Evolutionary conservation across 495 filamentous ascomycete genomes (phyloP), one percentile per base, ranked within the genome.

Genomic region (Amorphotheca resinae): DNA sequence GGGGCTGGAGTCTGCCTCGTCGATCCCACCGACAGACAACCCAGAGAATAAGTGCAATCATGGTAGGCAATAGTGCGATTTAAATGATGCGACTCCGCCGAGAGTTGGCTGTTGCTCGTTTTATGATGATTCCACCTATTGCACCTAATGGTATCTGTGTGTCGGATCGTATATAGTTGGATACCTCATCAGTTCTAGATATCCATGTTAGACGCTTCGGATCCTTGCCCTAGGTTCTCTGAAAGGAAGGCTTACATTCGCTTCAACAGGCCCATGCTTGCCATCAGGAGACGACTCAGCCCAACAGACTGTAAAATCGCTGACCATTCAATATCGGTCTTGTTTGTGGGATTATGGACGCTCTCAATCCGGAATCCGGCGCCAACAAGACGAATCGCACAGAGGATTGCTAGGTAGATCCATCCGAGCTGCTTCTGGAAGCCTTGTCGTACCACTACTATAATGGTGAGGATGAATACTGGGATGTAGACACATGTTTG

Each of bases 1-100:
- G 12, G 42, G 17, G 31, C 28, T 26, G 11, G 36, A 30, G 9
- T 41, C 32, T 4, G 50, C 20, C 26, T 45, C 34, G 9, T 50
- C 42, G 2, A 37, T 42, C n/a, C 55, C 55, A 17, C 55, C 55
- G n/a, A 53, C 53, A 36, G n/a, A 53, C 53, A 36, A 58, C 51
- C 18, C 53, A 47, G 14, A 55, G 50, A 34, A 49, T 46, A n/a
- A 56, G 42, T 0, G 49, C 55, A 31, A 51, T 42, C 41, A 48
- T 48, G 8, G 45, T 48, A 6, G 45, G 50, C 1, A 52, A 15
- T 23, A 41, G 41, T 1, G 45, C 45, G 14, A 52, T 45, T 26
- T 52, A 45, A 22, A 52, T 52, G 21, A 45, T 33, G 9, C 50
- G 50, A 22, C 50, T 52, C n/a, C 50, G 44, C 20, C 50, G 50